Conservation (phyloP, 371 early-diverging fungal genomes). For the Mortierella sp. region DNA sequence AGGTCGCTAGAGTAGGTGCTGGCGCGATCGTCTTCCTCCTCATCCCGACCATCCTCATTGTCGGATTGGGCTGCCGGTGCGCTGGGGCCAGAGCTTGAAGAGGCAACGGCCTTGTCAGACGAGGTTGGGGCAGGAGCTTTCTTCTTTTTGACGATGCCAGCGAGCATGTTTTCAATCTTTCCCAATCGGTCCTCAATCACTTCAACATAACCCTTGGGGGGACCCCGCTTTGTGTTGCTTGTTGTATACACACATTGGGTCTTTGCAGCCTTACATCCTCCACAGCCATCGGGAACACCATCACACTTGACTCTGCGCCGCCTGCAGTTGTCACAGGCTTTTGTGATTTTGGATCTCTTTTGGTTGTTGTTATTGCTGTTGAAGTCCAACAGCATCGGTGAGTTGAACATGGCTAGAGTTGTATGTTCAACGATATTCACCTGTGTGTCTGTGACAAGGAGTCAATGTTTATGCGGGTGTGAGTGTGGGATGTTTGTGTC, state of each 20-base stretch:
- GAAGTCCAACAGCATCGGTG: slow-evolving; percentile 51
- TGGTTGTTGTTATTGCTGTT: slow-evolving; percentile 20
- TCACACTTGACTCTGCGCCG: slow-evolving; percentile 67
- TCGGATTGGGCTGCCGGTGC: slow-evolving; percentile 10
- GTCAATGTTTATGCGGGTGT: neutral
- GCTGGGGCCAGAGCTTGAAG: neutral
- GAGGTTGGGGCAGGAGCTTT: slow-evolving; percentile 20
- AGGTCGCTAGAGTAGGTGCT: slow-evolving; percentile 38
- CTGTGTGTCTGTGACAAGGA: neutral
- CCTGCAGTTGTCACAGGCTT: slow-evolving; percentile 60
- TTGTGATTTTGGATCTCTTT: slow-evolving; percentile 54
- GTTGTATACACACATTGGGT: slow-evolving; percentile 62
- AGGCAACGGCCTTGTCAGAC: slow-evolving; percentile 14
- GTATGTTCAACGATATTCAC: neutral
- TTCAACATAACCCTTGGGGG: slow-evolving; percentile 80
- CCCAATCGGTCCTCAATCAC: slow-evolving; percentile 78
- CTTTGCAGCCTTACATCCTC: slow-evolving; percentile 61
- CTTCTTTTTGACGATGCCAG: slow-evolving; percentile 57
- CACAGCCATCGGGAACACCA: slow-evolving; percentile 58
- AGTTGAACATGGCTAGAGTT: slow-evolving; percentile 43
- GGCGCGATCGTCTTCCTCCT: slow-evolving; percentile 33
- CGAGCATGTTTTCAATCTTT: slow-evolving; percentile 72
- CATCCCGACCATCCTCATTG: slow-evolving; percentile 17
- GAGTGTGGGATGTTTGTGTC: neutral
- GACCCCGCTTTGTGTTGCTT: slow-evolving; percentile 66